A percentile compares a stretch with the other conserved stretches of the same genome.
phyloP scores from a whole-genome alignment of 352 stramenopile species.

The Globisporangium cystogenes region DNA sequence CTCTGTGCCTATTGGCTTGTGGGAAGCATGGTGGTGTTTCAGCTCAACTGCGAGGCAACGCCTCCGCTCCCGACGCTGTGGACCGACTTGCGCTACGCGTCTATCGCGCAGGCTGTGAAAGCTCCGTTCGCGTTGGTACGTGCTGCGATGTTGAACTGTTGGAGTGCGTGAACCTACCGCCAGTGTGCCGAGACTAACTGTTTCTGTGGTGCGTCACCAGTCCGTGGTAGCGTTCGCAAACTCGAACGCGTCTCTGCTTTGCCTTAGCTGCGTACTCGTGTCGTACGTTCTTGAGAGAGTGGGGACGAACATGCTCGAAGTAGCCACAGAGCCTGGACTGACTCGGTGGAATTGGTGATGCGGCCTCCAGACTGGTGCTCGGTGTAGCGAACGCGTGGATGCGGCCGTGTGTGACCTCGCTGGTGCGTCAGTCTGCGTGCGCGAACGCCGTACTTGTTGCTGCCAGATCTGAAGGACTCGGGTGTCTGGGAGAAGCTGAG shows the following conservation, averaged over 20 bases:
- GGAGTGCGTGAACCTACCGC: background rate
- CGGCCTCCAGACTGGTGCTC: constrained; percentile 15
- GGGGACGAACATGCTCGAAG: background rate
- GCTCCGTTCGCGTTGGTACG: constrained; percentile 45
- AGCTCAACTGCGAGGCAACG: constrained; percentile 59
- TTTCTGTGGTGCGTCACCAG: constrained; percentile 10
- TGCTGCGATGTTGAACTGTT: background rate
- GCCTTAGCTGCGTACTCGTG: constrained; percentile 16
- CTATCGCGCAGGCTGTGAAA: constrained; percentile 27
- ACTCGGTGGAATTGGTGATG: background rate
- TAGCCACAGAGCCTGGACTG: too few relatives aligned
- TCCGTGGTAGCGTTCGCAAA: constrained; percentile 34
- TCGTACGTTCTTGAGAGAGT: constrained; percentile 20
- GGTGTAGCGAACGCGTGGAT: constrained; percentile 35
- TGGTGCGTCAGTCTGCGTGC: constrained; percentile 33
- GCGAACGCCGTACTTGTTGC: too few relatives aligned
- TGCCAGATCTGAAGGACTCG: too few relatives aligned
- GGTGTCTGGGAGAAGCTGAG: too few relatives aligned
- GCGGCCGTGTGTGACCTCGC: constrained; percentile 33
- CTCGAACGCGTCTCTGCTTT: constrained; percentile 28
- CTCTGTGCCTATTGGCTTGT: constrained; percentile 25
- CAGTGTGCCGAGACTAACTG: too few relatives aligned
- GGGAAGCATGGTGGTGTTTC: constrained; percentile 23
- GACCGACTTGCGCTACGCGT: constrained; percentile 49
- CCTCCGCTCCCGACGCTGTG: constrained; percentile 43